phyloP scores from a whole-genome alignment of 1,284 basidiomycete species.

The Termitomyces sp. region DNA sequence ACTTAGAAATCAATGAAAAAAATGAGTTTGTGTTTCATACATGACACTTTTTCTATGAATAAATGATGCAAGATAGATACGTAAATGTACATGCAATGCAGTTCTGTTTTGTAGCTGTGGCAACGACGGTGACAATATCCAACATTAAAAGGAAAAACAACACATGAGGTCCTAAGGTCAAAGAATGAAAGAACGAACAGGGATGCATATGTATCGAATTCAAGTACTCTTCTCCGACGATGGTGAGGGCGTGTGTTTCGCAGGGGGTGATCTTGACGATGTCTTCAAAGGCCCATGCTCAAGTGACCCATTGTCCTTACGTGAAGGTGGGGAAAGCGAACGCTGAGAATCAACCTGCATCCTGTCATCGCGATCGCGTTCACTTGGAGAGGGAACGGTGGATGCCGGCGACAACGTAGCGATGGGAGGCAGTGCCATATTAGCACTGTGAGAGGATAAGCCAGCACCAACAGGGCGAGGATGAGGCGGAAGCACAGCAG shows the following conservation, averaged over 20 bases:
- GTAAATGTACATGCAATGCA: slow-evolving; percentile 11
- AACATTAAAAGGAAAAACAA: neutral
- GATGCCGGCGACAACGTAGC: slow-evolving; percentile 58
- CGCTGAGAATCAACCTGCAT: slow-evolving; percentile 45
- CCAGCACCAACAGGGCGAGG: slow-evolving; percentile 63
- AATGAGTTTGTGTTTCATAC: neutral
- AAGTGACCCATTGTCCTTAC: slow-evolving; percentile 44
- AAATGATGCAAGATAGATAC: slow-evolving; percentile 12
- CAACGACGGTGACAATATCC: neutral
- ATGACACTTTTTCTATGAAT: slow-evolving; percentile 1
- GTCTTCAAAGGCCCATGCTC: slow-evolving; percentile 13
- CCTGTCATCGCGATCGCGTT: slow-evolving; percentile 42
- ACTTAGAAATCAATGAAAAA: too few relatives aligned
- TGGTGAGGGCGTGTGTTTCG: slow-evolving; percentile 44
- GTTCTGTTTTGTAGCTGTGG: neutral
- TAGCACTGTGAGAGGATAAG: slow-evolving; percentile 24
- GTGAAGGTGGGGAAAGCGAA: slow-evolving; percentile 40
- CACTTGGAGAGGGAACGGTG: slow-evolving; percentile 45
- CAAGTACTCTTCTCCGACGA: slow-evolving; percentile 17
- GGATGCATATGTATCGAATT: neutral
- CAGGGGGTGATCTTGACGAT: slow-evolving; percentile 33
- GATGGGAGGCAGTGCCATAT: slow-evolving; percentile 56
- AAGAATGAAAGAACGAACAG: neutral
- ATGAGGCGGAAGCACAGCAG: slow-evolving; percentile 60
- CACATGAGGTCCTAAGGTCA: slow-evolving; percentile 3